Conservation (phyloP, 495 filamentous ascomycete genomes). For the Aspergillus asperescens region DNA sequence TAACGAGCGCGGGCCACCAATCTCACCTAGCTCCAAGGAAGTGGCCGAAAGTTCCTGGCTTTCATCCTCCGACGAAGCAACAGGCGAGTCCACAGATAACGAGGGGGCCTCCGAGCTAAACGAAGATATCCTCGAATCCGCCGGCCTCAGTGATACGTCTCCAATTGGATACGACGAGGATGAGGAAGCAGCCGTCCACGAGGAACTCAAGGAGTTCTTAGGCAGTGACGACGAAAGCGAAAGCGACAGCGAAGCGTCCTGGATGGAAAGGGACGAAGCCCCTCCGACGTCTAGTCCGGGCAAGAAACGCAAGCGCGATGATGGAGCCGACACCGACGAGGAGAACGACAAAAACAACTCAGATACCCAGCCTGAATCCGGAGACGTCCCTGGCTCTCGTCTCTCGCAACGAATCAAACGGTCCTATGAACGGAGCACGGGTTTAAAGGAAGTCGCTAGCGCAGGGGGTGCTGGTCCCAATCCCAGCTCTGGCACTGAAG, state of each 20-base stretch:
- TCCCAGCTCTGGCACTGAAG: background rate
- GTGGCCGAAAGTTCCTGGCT: slow-evolving; percentile 35
- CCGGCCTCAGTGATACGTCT: slow-evolving; percentile 29
- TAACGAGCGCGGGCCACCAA: slow-evolving; percentile 48
- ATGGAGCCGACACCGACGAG: slow-evolving; percentile 26
- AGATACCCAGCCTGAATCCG: slow-evolving; percentile 29
- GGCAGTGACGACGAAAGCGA: slow-evolving; percentile 60
- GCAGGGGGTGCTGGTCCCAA: slow-evolving; percentile 23
- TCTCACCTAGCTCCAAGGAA: slow-evolving; percentile 32
- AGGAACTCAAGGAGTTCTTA: slow-evolving; percentile 74
- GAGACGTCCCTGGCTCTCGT: slow-evolving; percentile 35
- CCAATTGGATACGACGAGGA: slow-evolving; percentile 42
- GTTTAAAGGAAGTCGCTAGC: slow-evolving; percentile 43
- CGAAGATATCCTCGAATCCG: slow-evolving; percentile 39
- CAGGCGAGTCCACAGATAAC: slow-evolving; percentile 37
- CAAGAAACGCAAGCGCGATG: slow-evolving; percentile 42
- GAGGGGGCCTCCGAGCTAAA: slow-evolving; percentile 35
- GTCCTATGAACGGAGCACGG: slow-evolving; percentile 42
- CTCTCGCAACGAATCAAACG: slow-evolving; percentile 48
- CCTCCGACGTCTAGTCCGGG: slow-evolving; percentile 11
- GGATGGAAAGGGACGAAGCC: slow-evolving; percentile 22
- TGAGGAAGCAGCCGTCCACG: slow-evolving; percentile 51
- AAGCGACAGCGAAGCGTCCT: slow-evolving; percentile 36
- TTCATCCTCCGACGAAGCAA: slow-evolving; percentile 41
- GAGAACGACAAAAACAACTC: slow-evolving; percentile 24